Base-by-base conservation (phyloP, 2,329 filamentous ascomycete genomes). In the Aspergillus puulaauensis region DNA sequence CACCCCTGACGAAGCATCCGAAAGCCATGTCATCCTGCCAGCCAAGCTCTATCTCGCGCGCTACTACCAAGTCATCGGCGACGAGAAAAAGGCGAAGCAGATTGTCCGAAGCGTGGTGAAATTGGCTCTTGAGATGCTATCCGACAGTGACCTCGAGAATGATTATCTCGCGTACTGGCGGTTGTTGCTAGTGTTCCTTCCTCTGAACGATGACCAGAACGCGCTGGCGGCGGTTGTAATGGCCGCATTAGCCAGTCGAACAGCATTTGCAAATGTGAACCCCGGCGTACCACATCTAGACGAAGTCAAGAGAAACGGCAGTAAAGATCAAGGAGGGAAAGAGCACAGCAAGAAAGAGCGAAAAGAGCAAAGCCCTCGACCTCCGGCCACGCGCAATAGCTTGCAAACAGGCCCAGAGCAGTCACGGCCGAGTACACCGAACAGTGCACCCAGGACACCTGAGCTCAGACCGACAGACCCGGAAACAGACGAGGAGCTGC, bases 91-190 rank as follows among this genome's bases (percentile, higher is more conserved):
- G 35, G 68, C 66, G 1, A 65, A 60, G n/a, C 61, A 66, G 21
- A 50, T 60, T 12, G 52, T 62, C 4, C 62, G 61, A 14, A 62
- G 62, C 17, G 19, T 63, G n/a, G 55, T 71, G 27, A 66, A 67
- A 47, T 41, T 67, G 1, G 66, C 66, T 1, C 45, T 71, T 15
- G 69, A 72, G 51, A 59, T 70, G 27, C 57, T 72, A 3, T 66
- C 61, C 3, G 69, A 72, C 43, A 58, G 67, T 6, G 69, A 73
- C 40, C 48, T 56, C 11, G 59, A 59, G 15, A 73, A 70, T 49
- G 69, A 71, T 47, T 65, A 56, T 39, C 54, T 66, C 11, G 68
- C 64, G 5, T 71, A 63, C 52, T 59, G 48, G 60, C 54, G 52
- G 31, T 52, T 72, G 1, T 57, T 66, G 4, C 59, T 61, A 14